Evolutionary conservation across 1,139 yeast genomes (phyloP), one percentile per base, ranked within the genome.

Genomic region (Suhomyces coccinellae): DNA sequence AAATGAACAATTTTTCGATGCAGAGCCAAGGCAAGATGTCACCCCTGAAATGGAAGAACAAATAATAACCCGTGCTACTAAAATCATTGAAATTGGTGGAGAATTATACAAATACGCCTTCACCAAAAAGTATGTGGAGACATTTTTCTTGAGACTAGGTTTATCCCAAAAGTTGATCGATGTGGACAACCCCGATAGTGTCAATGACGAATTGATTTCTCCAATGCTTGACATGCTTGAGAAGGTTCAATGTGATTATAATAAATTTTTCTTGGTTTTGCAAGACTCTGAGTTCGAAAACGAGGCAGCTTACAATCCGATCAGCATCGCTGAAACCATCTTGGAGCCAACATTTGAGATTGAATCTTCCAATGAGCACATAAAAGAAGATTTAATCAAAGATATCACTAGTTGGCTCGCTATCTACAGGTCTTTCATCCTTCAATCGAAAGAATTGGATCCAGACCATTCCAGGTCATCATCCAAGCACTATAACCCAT

Each of bases 101-200:
- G 80, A 82, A 39, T 77, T 83, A 36, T 93, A 80, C 63, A 83
- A 85, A 54, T 72, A 74, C 44, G 71, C 77, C 1, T 88, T 83
- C 56, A 79, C 86, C 43, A 71, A 71, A 38, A 74, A 75, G 38
- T 87, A 88, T 59, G 76, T 80, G 30, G 73, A 69, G 37, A 59
- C 80, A n/a, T 78, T 91, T 66, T 77, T 81, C 43, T 65, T 73
- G 41, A 74, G 98, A 53, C 67, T 93, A 13, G 98, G 97, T 0
- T 69, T 91, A 26, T 52, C 64, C 0, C 59, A 62, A 3, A 65
- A 66, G 11, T 56, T 71, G 43, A 72, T 73, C 1, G 66, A 69
- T 7, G 75, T 70, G 38, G 38, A 48, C 3, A 57, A 69, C 41
- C 72, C 73, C 2, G 71, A 71, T 40, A 41, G 36, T 10, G 62